Evolutionary conservation across 768 basidiomycete species (phyloP).

Genomic region (Cystoderma amianthinum): DNA sequence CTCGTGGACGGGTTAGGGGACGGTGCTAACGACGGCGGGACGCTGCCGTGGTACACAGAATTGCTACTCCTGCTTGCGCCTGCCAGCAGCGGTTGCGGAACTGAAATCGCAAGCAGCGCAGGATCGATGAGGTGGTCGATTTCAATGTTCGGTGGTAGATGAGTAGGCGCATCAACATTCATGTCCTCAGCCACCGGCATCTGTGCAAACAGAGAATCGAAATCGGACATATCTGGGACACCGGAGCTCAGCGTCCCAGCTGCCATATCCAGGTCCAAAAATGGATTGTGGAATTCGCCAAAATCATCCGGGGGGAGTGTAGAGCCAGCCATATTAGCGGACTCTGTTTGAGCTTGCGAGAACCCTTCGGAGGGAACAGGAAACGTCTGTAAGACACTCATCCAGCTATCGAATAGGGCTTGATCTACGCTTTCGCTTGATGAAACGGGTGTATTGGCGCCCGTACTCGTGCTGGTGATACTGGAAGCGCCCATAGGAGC

Average conservation of each 20-base stretch:
- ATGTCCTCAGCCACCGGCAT: not conserved
- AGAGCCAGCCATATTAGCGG: not conserved
- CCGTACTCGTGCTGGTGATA: not conserved
- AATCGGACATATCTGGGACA: not conserved
- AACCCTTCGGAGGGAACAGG: slow-evolving; percentile 25
- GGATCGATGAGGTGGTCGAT: slow-evolving; percentile 22
- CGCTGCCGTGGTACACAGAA: slow-evolving; percentile 1
- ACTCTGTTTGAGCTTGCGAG: slow-evolving; percentile 7
- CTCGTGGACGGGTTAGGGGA: slow-evolving; percentile 24
- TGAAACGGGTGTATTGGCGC: not conserved
- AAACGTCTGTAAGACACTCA: slow-evolving; percentile 41
- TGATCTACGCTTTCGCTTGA: slow-evolving; percentile 21
- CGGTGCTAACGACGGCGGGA: slow-evolving; percentile 14
- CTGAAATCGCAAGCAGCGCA: slow-evolving; percentile 20
- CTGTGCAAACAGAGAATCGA: not conserved
- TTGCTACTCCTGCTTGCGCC: not conserved
- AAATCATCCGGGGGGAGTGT: not conserved
- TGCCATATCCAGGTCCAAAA: not conserved
- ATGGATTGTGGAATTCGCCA: not conserved
- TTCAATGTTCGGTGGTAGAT: not conserved
- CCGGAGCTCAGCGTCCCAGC: too few relatives aligned
- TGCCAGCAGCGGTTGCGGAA: slow-evolving; percentile 4
- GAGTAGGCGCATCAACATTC: not conserved
- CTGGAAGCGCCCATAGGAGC: too few relatives aligned
- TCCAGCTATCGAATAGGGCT: slow-evolving; percentile 40